Base-by-base conservation (phyloP, 768 basidiomycete genomes). In the Russula brevipes region DNA sequence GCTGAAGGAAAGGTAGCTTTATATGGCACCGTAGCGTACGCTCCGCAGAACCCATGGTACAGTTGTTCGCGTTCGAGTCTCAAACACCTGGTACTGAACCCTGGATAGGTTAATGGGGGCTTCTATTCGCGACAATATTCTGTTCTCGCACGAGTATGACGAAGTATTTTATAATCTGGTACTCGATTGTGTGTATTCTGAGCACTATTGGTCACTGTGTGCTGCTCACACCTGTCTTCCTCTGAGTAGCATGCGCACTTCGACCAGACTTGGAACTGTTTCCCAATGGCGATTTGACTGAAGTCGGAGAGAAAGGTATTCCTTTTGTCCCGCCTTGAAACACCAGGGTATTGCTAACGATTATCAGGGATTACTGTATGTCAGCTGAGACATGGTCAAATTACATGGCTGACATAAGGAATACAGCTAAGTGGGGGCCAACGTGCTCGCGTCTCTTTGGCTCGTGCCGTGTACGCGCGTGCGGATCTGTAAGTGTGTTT, bases 91-190 rank as follows among this genome's bases (percentile, higher is more conserved):
- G 19, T 38, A 24, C 59, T 35, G 66, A 42, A n/a, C 5, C 33
- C 5, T 2, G 33, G 12, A 4, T 35, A 89, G 88, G 89, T 85
- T 97, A 49, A 81, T 95, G 73, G 92, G 91, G 2, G 85, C 91
- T 0, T 87, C 90, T 2, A 82, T 98, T 54, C 83, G 88, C 42
- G 91, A 94, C 47, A 98, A 98, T 70, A 98, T 98, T 64, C 71
- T 91, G 39, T 98, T 98, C 76, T 93, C 87, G 10, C 89, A 95
- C 73, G 82, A 86, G 68, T 97, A 88, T 65, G 94, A 98, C 56
- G 87, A 89, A 64, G 79, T 78, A 0, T 96, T 92, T 68, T 96
- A 95, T 68, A 81, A 89, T 58, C 70, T 86, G 16, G 92, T 94
- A 5, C 73, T 94, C 4, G 90, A 94, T 77, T 89, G 90, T 87